phyloP scores from a whole-genome alignment of 2,329 filamentous ascomycete species.

The Alternaria incomplexa region DNA sequence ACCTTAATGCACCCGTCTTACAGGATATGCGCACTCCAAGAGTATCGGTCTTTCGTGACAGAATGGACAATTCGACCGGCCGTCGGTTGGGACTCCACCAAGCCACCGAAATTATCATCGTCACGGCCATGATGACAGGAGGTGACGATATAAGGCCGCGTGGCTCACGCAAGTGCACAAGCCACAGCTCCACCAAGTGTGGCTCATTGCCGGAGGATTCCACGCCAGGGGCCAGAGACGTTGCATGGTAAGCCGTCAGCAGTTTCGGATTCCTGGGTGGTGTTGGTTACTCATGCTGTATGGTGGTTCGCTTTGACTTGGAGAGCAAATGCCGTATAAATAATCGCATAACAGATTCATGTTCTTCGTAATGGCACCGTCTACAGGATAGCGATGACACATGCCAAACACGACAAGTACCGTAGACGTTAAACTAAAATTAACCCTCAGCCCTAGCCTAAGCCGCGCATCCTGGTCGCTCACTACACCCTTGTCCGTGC shows the following conservation, averaged over 20 bases:
- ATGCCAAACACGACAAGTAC: background rate
- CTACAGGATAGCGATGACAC: background rate
- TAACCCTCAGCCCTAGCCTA: slow-evolving; percentile 15
- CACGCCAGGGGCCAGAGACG: slow-evolving; percentile 5
- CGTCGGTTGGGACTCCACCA: background rate
- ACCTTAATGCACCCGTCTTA: background rate
- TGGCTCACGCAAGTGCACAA: slow-evolving; percentile 4
- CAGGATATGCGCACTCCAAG: background rate
- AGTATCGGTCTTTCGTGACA: background rate
- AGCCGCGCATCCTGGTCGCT: slow-evolving; percentile 2
- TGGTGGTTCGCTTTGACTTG: background rate
- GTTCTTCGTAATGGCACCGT: background rate
- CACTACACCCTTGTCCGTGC: slow-evolving; percentile 3
- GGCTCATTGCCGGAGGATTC: slow-evolving; percentile 4
- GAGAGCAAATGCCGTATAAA: background rate
- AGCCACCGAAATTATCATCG: background rate
- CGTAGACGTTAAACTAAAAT: background rate
- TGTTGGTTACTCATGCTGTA: background rate
- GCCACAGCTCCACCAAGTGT: slow-evolving; percentile 11
- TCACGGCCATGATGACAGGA: background rate
- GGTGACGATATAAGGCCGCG: background rate
- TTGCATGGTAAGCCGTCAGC: slow-evolving; percentile 12
- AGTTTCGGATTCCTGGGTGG: slow-evolving; percentile 5
- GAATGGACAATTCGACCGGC: background rate
- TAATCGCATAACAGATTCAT: background rate